Evolutionary conservation across 768 basidiomycete species (phyloP).

Genomic region (Phlebiopsis gigantea): DNA sequence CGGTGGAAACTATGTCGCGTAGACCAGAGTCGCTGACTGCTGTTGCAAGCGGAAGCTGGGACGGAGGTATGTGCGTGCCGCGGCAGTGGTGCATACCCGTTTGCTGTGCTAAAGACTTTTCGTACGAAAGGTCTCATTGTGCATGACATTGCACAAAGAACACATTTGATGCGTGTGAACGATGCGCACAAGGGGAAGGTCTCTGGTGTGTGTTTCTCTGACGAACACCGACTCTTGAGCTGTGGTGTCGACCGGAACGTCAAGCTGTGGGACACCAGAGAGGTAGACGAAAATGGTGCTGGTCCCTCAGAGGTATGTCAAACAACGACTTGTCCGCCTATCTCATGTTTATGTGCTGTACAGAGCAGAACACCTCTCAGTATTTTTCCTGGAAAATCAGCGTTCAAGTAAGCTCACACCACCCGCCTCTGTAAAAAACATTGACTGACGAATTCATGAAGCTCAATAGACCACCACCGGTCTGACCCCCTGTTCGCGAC

Average conservation of each 20-base stretch:
- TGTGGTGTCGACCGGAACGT: conserved; percentile 82
- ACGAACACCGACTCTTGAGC: conserved; percentile 57
- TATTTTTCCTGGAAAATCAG: conserved; percentile 79
- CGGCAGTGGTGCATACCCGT: background rate
- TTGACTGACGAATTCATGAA: conserved; percentile 24
- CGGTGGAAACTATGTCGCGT: conserved; percentile 80
- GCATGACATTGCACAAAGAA: conserved; percentile 67
- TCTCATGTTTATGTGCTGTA: conserved; percentile 10
- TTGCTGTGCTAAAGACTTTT: background rate
- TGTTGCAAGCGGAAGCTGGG: conserved; percentile 91
- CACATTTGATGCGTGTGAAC: conserved; percentile 49
- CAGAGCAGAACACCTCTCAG: conserved; percentile 55
- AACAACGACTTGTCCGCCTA: background rate
- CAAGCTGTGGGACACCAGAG: conserved; percentile 67
- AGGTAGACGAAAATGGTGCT: conserved; percentile 27
- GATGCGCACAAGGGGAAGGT: conserved; percentile 83
- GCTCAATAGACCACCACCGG: conserved; percentile 92
- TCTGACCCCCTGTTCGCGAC: conserved; percentile 89
- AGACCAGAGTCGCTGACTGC: conserved; percentile 68
- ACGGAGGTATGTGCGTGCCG: conserved; percentile 67
- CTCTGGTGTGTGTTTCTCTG: conserved; percentile 73
- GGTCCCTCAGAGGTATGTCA: conserved; percentile 33
- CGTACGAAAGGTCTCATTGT: conserved; percentile 65
- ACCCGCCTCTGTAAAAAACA: conserved; percentile 1
- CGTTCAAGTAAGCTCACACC: conserved; percentile 70